phyloP scores from a whole-genome alignment of 495 filamentous ascomycete species.

The Neurospora sp. region DNA sequence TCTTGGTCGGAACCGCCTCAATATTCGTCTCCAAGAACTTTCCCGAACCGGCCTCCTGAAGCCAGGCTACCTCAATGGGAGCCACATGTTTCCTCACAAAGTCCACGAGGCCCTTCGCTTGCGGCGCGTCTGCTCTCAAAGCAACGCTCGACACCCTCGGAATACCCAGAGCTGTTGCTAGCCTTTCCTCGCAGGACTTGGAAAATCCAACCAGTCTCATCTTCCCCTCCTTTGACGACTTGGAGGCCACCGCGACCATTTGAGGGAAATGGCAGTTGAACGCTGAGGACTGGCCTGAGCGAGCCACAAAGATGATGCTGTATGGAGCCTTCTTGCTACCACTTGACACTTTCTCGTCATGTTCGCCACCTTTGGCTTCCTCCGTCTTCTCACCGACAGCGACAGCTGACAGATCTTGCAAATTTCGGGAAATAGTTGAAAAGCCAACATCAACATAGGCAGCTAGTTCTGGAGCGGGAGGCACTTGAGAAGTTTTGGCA shows the following conservation, averaged over 20 bases:
- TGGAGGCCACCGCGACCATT: slow-evolving; percentile 42
- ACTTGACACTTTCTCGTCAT: background rate
- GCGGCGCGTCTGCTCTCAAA: slow-evolving; percentile 37
- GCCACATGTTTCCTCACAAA: slow-evolving; percentile 39
- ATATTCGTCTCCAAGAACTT: slow-evolving; percentile 23
- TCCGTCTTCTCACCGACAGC: background rate
- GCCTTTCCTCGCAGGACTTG: slow-evolving; percentile 37
- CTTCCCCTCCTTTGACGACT: slow-evolving; percentile 24
- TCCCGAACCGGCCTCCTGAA: slow-evolving; percentile 11
- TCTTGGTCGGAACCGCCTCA: slow-evolving; percentile 25
- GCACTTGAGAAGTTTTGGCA: slow-evolving; percentile 4
- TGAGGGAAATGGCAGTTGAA: slow-evolving; percentile 52
- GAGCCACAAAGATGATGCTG: slow-evolving; percentile 41
- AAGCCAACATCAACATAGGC: slow-evolving; percentile 49
- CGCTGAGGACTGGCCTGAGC: slow-evolving; percentile 37
- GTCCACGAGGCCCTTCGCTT: slow-evolving; percentile 37
- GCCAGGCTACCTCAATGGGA: slow-evolving; percentile 22
- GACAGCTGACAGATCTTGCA: slow-evolving; percentile 33
- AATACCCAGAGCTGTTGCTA: slow-evolving; percentile 42
- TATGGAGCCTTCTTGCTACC: slow-evolving; percentile 2
- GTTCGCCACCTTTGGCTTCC: background rate
- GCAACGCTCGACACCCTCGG: slow-evolving; percentile 51
- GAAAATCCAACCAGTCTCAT: slow-evolving; percentile 48
- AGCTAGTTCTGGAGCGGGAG: slow-evolving; percentile 39
- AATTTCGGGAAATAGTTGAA: slow-evolving; percentile 42